Evolutionary conservation across 2,329 filamentous ascomycete species (phyloP).

Genomic region (Aspergillus ochraceus): DNA sequence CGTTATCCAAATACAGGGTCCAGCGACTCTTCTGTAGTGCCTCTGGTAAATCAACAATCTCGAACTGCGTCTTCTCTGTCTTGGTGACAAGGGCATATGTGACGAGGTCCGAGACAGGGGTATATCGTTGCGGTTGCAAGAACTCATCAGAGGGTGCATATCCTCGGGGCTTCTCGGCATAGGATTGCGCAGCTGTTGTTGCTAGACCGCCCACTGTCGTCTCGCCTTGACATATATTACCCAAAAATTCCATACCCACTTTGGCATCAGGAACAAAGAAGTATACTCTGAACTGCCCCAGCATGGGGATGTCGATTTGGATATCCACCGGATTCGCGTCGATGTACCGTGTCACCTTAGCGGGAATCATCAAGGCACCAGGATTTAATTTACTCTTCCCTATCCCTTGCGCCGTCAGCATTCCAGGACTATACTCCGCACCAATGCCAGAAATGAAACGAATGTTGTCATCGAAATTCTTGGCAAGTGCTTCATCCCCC

Average conservation of each 20-base stretch:
- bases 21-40: constrained; percentile 65
- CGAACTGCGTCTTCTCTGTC: constrained; percentile 62
- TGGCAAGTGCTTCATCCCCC: constrained; percentile 64
- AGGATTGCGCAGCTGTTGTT: constrained; percentile 61
- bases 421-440: constrained; percentile 65
- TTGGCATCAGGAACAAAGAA: constrained; percentile 66
- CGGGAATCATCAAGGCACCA: constrained; percentile 59
- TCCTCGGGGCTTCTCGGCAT: constrained; percentile 59
- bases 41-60: constrained; percentile 64
- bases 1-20: constrained; percentile 71
- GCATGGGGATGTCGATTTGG: constrained; percentile 74
- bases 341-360: constrained; percentile 70
- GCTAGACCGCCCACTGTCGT: constrained; percentile 47
- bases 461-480: constrained; percentile 70
- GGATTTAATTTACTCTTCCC: constrained; percentile 45
- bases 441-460: constrained; percentile 73
- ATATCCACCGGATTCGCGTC: constrained; percentile 77
- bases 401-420: constrained; percentile 54
- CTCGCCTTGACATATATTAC: constrained; percentile 59
- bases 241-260: constrained; percentile 58
- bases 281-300: constrained; percentile 76
- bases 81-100: constrained; percentile 69
- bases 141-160: constrained; percentile 65
- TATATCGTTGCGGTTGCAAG: constrained; percentile 67
- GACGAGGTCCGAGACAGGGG: constrained; percentile 65